phyloP scores from a whole-genome alignment of 1,284 basidiomycete species.

The Bondarzewia mesenterica region DNA sequence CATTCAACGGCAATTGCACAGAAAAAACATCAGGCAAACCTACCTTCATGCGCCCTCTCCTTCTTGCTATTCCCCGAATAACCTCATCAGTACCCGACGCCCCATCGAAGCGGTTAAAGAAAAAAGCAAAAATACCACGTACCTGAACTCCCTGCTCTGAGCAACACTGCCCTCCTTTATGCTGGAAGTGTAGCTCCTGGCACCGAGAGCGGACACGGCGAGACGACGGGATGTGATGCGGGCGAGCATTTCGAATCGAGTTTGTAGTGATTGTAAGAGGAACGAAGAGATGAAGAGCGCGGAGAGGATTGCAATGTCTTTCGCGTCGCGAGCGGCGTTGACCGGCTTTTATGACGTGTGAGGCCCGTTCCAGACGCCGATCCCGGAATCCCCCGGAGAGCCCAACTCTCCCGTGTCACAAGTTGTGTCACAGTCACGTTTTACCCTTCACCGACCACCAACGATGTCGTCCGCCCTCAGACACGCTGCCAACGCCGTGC shows the following conservation, averaged over 20 bases:
- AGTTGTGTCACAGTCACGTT: neutral
- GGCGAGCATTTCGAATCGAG: slow-evolving; percentile 4
- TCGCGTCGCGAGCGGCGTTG: no score
- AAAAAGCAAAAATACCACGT: slow-evolving; percentile 13
- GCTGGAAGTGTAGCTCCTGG: slow-evolving; percentile 16
- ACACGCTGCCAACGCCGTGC: slow-evolving; percentile 15
- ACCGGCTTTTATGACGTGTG: neutral
- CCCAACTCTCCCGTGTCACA: neutral
- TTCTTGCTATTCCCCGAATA: slow-evolving; percentile 43
- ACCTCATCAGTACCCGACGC: slow-evolving; percentile 8
- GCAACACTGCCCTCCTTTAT: slow-evolving; percentile 46
- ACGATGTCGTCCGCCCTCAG: slow-evolving; percentile 8
- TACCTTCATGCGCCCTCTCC: slow-evolving; percentile 69
- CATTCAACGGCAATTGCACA: neutral
- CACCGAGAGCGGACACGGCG: slow-evolving; percentile 5
- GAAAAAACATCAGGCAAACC: slow-evolving; percentile 2
- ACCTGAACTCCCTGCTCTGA: slow-evolving; percentile 48
- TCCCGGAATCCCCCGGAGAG: neutral
- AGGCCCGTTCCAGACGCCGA: neutral
- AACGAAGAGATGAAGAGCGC: neutral
- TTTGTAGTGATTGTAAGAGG: neutral
- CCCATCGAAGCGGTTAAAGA: neutral
- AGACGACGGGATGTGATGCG: slow-evolving; percentile 7
- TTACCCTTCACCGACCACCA: slow-evolving; percentile 1
- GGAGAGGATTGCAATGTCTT: no score